A percentile compares a stretch with the other conserved stretches of the same genome.
phyloP scores from a whole-genome alignment of 1,139 yeast species.

The Debaryomyces sp. region DNA sequence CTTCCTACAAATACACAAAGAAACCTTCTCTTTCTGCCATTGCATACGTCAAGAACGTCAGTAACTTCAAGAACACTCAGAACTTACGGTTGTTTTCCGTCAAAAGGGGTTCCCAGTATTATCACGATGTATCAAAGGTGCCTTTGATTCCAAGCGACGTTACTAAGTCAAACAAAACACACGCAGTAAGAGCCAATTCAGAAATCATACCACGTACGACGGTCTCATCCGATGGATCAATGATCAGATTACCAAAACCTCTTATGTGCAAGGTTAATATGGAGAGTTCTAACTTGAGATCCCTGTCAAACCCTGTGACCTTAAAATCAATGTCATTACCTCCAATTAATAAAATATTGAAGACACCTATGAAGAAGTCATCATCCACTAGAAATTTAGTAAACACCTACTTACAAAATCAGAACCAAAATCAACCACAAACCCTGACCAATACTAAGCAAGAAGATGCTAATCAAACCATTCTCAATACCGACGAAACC shows the following conservation, averaged over 20 bases:
- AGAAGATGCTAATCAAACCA: constrained; percentile 7
- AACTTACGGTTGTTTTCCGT: constrained; percentile 38
- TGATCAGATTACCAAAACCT: constrained; percentile 11
- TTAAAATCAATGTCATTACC: constrained; percentile 27
- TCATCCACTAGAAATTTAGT: constrained; percentile 27
- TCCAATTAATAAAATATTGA: constrained; percentile 47
- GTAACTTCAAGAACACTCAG: constrained; percentile 13
- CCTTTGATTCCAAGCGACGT: constrained; percentile 7
- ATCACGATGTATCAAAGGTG: constrained; percentile 10
- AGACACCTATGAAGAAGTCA: constrained; percentile 46
- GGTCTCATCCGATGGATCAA: constrained; percentile 3
- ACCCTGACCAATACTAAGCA: background rate
- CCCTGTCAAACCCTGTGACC: constrained; percentile 1
- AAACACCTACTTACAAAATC: constrained; percentile 13
- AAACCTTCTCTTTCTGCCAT: constrained; percentile 25
- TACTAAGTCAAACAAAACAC: constrained; percentile 2
- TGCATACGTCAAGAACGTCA: constrained; percentile 22
- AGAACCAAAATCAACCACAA: constrained; percentile 9
- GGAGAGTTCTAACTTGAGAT: constrained; percentile 6
- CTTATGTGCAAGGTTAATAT: constrained; percentile 4
- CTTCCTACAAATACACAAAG: constrained; percentile 9
- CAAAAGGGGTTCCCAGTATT: constrained; percentile 33
- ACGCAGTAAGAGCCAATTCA: background rate
- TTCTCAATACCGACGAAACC: constrained; percentile 33
- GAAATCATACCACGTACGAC: constrained; percentile 2